Evolutionary conservation across 2,329 filamentous ascomycete genomes (phyloP).

Genomic region (Penicillium sp.): DNA sequence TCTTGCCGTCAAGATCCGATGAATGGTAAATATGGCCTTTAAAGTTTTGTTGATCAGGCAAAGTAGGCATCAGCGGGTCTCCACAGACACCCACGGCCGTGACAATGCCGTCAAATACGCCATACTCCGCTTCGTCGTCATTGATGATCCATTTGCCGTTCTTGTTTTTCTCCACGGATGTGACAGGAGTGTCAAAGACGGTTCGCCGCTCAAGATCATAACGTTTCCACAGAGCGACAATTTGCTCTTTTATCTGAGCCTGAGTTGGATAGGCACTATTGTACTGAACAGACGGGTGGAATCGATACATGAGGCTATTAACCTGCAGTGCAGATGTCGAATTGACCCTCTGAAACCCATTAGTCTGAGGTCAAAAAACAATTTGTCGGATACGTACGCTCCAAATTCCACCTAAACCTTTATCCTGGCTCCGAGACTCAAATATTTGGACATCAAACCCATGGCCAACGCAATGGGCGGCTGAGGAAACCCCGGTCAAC

Average conservation of each 20-base stretch:
- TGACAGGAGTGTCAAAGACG: slow-evolving; percentile 68
- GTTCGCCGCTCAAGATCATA: slow-evolving; percentile 73
- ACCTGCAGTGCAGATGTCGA: slow-evolving; percentile 81
- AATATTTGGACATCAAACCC: slow-evolving; percentile 81
- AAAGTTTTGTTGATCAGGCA: slow-evolving; percentile 72
- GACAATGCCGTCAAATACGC: slow-evolving; percentile 76
- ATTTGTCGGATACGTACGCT: slow-evolving; percentile 53
- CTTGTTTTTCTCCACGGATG: slow-evolving; percentile 68
- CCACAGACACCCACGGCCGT: slow-evolving; percentile 80
- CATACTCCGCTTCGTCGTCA: slow-evolving; percentile 66
- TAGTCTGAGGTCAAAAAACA: background rate
- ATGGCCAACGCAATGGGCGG: slow-evolving; percentile 80
- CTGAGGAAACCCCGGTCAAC: slow-evolving; percentile 74
- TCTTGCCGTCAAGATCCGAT: slow-evolving; percentile 70
- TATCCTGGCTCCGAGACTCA: slow-evolving; percentile 66
- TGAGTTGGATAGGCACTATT: slow-evolving; percentile 74
- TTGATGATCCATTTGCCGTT: slow-evolving; percentile 78
- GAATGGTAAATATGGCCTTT: slow-evolving; percentile 74
- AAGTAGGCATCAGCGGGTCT: slow-evolving; percentile 69
- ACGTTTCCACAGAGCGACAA: slow-evolving; percentile 70
- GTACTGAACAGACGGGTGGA: slow-evolving; percentile 78
- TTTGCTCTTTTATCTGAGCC: slow-evolving; percentile 71
- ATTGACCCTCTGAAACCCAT: slow-evolving; percentile 64
- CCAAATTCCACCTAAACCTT: slow-evolving; percentile 75
- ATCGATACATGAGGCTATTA: slow-evolving; percentile 84